A percentile compares a stretch with the other conserved stretches of the same genome.
These are phyloP conservation scores for Vitis hybrid DNA, from an alignment of 177 flowering plant species.

Conservation along the genomic window DNA sequence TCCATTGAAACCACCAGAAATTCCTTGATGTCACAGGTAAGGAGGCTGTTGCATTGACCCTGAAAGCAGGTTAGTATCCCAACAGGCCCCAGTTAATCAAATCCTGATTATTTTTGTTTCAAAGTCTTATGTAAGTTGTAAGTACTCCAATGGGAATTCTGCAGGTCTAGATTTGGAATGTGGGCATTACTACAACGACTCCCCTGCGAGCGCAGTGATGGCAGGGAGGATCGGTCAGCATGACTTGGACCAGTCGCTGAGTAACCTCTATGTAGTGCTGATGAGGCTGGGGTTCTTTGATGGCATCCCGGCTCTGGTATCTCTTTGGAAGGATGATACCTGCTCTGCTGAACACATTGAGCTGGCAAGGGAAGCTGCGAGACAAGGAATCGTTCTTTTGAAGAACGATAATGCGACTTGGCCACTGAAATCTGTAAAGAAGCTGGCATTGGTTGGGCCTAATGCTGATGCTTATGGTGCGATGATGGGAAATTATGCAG, in stretches of 20 bases:
- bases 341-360: constrained; percentile 16
- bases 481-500: no score
- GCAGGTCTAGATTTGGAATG: constrained; percentile 25
- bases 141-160: not conserved
- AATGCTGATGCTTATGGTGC: no score
- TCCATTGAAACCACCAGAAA: constrained; percentile 22
- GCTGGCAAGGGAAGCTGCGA: constrained; percentile 29
- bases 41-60: constrained; percentile 23
- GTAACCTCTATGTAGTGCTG: not conserved
- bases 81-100: no score
- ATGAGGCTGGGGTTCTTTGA: constrained; percentile 27
- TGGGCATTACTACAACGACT: constrained; percentile 16
- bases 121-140: no score
- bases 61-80: constrained; percentile 17
- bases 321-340: constrained; percentile 11
- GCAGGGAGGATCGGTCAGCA: constrained; percentile 10
- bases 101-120: no score
- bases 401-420: constrained; percentile 18
- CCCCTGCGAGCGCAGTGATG: not conserved
- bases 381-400: constrained; percentile 33
- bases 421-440: constrained; percentile 16
- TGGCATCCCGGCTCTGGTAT: not conserved
- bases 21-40: constrained; percentile 16
- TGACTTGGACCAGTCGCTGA: constrained; percentile 14
- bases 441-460: no score